Evolutionary conservation across 1,284 basidiomycete species (phyloP).

Genomic region (Malassezia pachydermatis): DNA sequence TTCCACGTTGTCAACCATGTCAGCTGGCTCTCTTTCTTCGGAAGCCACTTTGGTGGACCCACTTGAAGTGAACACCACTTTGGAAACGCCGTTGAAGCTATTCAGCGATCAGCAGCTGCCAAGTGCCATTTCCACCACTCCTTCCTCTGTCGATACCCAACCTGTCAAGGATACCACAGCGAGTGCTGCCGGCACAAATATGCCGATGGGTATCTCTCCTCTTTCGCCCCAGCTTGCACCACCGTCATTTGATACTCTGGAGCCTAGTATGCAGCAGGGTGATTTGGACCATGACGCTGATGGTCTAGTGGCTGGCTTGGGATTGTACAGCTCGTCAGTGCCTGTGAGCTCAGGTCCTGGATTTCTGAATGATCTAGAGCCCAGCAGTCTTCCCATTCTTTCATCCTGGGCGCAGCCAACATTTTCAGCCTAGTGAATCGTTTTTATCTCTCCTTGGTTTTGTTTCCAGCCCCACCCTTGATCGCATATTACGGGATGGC

Average conservation of each 20-base stretch:
- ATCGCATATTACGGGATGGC: too few species aligned
- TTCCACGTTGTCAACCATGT: background rate
- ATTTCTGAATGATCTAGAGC: slow-evolving; percentile 4
- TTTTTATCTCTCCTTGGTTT: too few species aligned
- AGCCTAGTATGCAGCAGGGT: background rate
- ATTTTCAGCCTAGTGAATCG: too few species aligned
- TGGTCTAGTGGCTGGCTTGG: background rate
- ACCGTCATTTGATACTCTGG: slow-evolving; percentile 8
- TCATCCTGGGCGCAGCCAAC: slow-evolving; percentile 14
- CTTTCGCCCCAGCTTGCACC: slow-evolving; percentile 17
- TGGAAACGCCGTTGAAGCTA: slow-evolving; percentile 18
- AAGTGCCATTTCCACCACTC: slow-evolving; percentile 1
- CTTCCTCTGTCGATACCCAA: slow-evolving; percentile 11
- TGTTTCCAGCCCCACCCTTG: too few species aligned
- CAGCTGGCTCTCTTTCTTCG: background rate
- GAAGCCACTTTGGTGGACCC: slow-evolving; percentile 3
- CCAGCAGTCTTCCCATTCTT: slow-evolving; percentile 15
- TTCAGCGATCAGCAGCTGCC: slow-evolving; percentile 13
- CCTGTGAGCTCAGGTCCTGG: background rate
- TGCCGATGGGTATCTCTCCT: slow-evolving; percentile 10
- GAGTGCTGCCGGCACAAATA: background rate
- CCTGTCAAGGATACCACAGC: slow-evolving; percentile 6
- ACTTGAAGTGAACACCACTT: slow-evolving; percentile 4
- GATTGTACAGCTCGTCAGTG: slow-evolving; percentile 14
- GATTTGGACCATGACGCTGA: background rate